A percentile compares a stretch with the other conserved stretches of the same genome.
Evolutionary conservation across 306 rosid genomes (phyloP).

Genomic region (Cucumis cinereus): DNA sequence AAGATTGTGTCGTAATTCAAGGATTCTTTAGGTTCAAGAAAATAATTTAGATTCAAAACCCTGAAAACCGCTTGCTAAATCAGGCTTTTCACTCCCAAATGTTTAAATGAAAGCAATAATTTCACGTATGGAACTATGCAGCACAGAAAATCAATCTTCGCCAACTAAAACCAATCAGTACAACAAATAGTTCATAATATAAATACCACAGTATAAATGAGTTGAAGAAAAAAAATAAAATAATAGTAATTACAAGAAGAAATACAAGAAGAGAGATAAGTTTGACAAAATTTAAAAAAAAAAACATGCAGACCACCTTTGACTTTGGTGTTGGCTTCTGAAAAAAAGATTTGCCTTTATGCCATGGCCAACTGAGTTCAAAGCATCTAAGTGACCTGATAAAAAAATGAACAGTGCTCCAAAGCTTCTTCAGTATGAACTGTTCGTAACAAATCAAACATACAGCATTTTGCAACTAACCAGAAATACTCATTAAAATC

Average conservation of each 20-base stretch:
- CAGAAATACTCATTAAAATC: conserved; percentile 92
- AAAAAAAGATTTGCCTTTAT: conserved; percentile 38
- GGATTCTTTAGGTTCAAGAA: background rate
- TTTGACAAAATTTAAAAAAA: background rate
- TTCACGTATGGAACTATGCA: background rate
- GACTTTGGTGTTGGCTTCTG: conserved; percentile 57
- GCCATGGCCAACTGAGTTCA: conserved; percentile 97
- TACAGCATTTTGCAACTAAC: conserved; percentile 24
- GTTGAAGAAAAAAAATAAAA: background rate
- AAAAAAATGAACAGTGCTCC: background rate
- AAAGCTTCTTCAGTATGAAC: background rate
- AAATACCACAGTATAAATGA: background rate
- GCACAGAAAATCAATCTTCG: background rate
- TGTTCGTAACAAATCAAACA: background rate
- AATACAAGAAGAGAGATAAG: too few relatives aligned
- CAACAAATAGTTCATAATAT: background rate
- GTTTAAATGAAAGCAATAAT: background rate
- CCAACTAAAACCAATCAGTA: background rate
- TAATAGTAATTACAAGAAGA: too few relatives aligned
- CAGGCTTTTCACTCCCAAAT: background rate
- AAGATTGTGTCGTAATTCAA: background rate
- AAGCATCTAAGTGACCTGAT: conserved; percentile 80
- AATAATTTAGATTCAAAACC: background rate
- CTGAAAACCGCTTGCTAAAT: background rate
- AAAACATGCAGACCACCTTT: conserved; percentile 40